Evolutionary conservation across 768 basidiomycete species (phyloP), one percentile per base, ranked within the genome.

Genomic region (Cyclocybe cylindracea): DNA sequence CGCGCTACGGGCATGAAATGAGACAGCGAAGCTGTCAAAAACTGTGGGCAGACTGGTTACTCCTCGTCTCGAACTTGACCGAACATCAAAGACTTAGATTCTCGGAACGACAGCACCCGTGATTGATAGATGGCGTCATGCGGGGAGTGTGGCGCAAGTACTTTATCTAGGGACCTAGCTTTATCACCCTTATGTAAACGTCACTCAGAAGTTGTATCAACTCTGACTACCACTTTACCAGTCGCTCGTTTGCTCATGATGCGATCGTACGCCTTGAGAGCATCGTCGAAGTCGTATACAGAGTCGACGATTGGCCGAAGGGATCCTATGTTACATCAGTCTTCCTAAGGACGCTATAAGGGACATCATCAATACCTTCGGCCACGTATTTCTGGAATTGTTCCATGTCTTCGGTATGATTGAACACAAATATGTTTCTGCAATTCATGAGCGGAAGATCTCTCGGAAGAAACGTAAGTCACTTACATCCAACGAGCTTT

Each of bases 201-300:
- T 50, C 43, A 59, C 34, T 57, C 39, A n/a, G 51, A 48, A 10
- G 42, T 47, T 4, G 57, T 44, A 50, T 63, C 63, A 6, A 84
- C 65, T 54, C 74, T 79, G n/a, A 89, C 75, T 5, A 88, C 74
- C 3, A 90, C 76, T 62, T 89, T 89, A 0, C 89, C 88, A 5
- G 71, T 78, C 0, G 84, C 80, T 29, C 78, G 71, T 5, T 70
- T 66, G 2, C 78, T 75, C 77, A 82, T 70, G 7, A 86, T 59
- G 46, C 75, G 71, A 10, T 85, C 82, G 61, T 86, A 91, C 0
- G 87, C 89, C 51, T 78, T 67, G 42, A 79, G 61, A 2, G 68
- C 79, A 6, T 86, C 80, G 29, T 79, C 74, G 42, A 87, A 87
- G 3, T 62, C 66, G 50, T 72, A 77, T 0, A 81, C 77, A 1